Base-by-base conservation (phyloP, 1,284 basidiomycete genomes). In the Pyrrhoderma lamaoense region DNA sequence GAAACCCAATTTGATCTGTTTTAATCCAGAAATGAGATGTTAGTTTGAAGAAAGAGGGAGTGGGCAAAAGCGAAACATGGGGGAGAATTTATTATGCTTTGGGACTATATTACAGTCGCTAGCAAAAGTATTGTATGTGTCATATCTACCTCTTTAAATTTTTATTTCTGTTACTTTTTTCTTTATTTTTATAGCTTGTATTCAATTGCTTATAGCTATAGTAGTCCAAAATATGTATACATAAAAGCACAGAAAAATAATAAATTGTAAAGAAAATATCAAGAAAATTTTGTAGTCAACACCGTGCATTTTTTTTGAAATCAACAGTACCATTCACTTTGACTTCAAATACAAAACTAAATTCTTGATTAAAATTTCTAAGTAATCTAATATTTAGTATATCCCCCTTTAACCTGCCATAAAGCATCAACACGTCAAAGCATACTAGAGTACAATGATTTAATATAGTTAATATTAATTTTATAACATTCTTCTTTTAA, bases 381-480 rank as follows among this genome's bases (percentile, higher is more conserved):
- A 21, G 16, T 21, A 37, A 19, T n/a, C 47, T 57, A 62, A 52
- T 62, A 62, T 45, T 57, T 57, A 37, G 61, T 64, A 49, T 61
- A 46, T 7, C 48, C 49, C n/a, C 61, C 60, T 42, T 59, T 37
- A 8, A 58, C 57, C 37, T 57, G 44, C 19, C 55, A 45, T 19
- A 63, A 38, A 34, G 55, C 56, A 40, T 45, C 44, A 14, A 64
- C 52, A 37, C 58, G 45, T 9, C 42, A 35, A 25, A 59, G 57
- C 45, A 61, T 54, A 43, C 57, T 59, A 3, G 53, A 52, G 47
- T 58, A 59, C 8, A 63, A 53, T 8, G 50, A 49, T n/a, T 49
- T 14, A n/a, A 60, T 52, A 56, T 53, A 54, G 18, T 47, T 43
- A 22, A 45, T 38, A 8, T 43, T 45, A 42, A 61, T 55, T 3